Evolutionary conservation across 805 yeast genomes (phyloP).

Genomic region (Barnettozyma pratensis): DNA sequence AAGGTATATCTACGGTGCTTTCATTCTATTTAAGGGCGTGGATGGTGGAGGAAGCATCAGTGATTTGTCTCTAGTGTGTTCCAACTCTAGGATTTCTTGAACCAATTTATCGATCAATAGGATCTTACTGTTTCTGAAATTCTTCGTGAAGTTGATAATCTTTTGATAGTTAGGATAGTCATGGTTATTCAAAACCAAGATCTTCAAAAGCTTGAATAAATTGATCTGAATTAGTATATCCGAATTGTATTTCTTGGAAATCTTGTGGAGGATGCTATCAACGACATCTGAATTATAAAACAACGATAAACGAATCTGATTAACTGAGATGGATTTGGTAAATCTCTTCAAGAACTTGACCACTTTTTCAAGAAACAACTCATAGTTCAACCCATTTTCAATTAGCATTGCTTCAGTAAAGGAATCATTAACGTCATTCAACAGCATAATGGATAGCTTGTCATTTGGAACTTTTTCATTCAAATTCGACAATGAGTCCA

Average conservation of each 20-base stretch:
- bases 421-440: constrained; percentile 28
- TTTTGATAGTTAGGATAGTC: constrained; percentile 10
- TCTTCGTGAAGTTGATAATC: constrained; percentile 7
- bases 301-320: constrained; percentile 18
- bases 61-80: constrained; percentile 23
- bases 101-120: constrained; percentile 21
- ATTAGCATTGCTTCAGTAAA: constrained; percentile 36
- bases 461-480: constrained; percentile 34
- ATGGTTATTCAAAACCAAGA: constrained; percentile 10
- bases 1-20: background rate
- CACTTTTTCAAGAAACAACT: constrained; percentile 37
- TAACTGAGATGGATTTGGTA: constrained; percentile 13
- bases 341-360: constrained; percentile 26
- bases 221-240: constrained; percentile 17
- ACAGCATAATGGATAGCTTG: constrained; percentile 22
- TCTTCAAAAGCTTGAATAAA: constrained; percentile 20
- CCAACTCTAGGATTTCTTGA: constrained; percentile 15
- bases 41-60: constrained; percentile 30
- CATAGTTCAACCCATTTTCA: constrained; percentile 36
- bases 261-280: constrained; percentile 10
- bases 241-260: constrained; percentile 3
- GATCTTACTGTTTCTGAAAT: constrained; percentile 6
- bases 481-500: constrained; percentile 42
- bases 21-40: background rate
- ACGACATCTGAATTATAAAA: constrained; percentile 13